Base-by-base conservation (phyloP, 78 protist species). In the Dictyostelium brefeldianum region DNA sequence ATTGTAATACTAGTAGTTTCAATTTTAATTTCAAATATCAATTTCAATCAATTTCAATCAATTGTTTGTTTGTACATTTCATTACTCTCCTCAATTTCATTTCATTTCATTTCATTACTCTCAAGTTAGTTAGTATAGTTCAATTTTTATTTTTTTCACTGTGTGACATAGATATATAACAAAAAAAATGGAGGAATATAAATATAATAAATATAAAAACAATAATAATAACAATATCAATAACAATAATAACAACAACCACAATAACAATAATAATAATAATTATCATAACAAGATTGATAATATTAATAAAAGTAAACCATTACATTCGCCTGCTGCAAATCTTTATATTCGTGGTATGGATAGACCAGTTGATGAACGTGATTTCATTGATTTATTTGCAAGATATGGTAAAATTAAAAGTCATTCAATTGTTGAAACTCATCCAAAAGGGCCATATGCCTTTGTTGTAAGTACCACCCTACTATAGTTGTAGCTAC, bases 391-490 rank as follows among this genome's bases (percentile, higher is more conserved):
- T 29, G 78, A 81, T 5, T 36, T 67, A 29, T 81, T 81, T 67
- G 8, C 47, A 36, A 46, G 67, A 36, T 81, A 48, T 81, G 89
- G 89, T 29, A 81, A 64, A 67, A 65, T 81, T 31, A 43, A 29
- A 47, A 81, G 41, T 47, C 31, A 65, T 50, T 17, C 54, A 48
- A 27, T 64, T 27, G 43, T 27, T 12, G 73, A 64, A 64, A 64
- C 36, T 27, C 73, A 64, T 22, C 69, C 77, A 71, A 81, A 81
- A 48, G 31, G 43, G 22, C 64, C 47, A 6, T 81, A 41, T 67
- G 89, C 78, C 2, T 81, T 81, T 67, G 77, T 64, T 50, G 89
- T 81, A 81, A 48, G 89, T 81, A 48, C n/a, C n/a, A n/a, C n/a
- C n/a, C n/a, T n/a, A n/a, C n/a, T n/a, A n/a, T n/a, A n/a, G n/a